A percentile compares a stretch with the other conserved stretches of the same genome.
Conservation (phyloP, 345 rosid species). For the Pelargonium nanum region DNA sequence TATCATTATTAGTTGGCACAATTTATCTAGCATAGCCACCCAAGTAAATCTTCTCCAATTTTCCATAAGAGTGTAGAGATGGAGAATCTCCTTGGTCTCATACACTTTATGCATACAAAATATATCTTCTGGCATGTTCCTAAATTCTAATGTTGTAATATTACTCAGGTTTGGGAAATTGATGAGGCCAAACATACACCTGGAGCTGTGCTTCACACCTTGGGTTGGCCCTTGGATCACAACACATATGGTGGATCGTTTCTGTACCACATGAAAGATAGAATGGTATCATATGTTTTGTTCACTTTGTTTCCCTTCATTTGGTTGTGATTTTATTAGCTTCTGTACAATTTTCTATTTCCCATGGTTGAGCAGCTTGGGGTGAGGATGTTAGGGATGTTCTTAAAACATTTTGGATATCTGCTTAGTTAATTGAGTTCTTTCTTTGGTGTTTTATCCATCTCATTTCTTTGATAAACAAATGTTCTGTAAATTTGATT, state of each 20-base stretch:
- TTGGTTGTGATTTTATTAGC: too few relatives aligned
- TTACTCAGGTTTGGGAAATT: slow-evolving; percentile 83
- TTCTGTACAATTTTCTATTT: too few relatives aligned
- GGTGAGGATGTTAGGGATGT: too few relatives aligned
- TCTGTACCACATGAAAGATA: slow-evolving; percentile 88
- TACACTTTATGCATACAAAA: background rate
- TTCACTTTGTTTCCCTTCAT: background rate
- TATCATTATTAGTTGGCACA: too few relatives aligned
- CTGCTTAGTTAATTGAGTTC: too few relatives aligned
- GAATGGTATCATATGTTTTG: slow-evolving; percentile 37
- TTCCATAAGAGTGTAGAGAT: too few relatives aligned
- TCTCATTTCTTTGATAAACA: background rate
- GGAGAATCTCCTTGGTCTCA: background rate
- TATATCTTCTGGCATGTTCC: background rate
- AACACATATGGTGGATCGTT: slow-evolving; percentile 95
- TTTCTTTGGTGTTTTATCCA: too few relatives aligned
- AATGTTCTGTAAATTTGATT: too few relatives aligned
- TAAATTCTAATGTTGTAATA: slow-evolving; percentile 2
- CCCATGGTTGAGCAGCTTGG: too few relatives aligned
- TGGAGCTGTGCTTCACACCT: slow-evolving; percentile 70
- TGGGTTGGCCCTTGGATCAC: slow-evolving; percentile 91
- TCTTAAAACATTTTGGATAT: too few relatives aligned
- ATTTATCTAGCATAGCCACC: too few relatives aligned
- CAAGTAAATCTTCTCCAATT: too few relatives aligned
- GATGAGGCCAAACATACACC: slow-evolving; percentile 78